Evolutionary conservation across 371 early-diverging fungal genomes (phyloP).

Genomic region (Mortierella sp.): DNA sequence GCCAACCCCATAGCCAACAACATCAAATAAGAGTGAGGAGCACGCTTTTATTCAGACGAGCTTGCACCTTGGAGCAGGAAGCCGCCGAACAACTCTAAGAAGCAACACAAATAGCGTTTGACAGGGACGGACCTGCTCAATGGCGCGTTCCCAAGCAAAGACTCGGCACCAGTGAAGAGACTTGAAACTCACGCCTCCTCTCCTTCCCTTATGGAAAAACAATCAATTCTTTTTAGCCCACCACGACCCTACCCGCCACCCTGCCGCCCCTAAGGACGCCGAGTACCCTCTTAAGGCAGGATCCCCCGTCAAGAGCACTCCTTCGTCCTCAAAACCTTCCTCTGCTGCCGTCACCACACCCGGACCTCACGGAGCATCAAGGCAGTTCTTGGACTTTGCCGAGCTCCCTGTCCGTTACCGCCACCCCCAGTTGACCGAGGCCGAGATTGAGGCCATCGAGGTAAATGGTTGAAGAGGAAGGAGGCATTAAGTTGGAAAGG

Average conservation of each 20-base stretch:
- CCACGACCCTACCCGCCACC: slow-evolving; percentile 25
- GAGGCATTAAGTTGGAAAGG: neutral
- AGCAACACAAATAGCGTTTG: too few relatives aligned
- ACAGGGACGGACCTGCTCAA: too few relatives aligned
- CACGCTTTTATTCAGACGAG: too few relatives aligned
- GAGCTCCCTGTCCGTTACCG: slow-evolving; percentile 62
- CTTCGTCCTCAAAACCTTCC: slow-evolving; percentile 22
- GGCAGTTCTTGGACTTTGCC: slow-evolving; percentile 53
- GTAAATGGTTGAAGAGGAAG: slow-evolving; percentile 12
- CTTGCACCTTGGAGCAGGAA: too few relatives aligned
- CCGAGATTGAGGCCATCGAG: slow-evolving; percentile 70
- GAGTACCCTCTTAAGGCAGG: slow-evolving; percentile 28
- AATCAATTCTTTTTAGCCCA: slow-evolving; percentile 4
- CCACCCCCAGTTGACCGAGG: slow-evolving; percentile 59
- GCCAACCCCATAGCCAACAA: too few relatives aligned
- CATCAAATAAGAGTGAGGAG: too few relatives aligned
- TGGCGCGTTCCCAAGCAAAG: too few relatives aligned
- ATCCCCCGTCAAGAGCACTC: neutral
- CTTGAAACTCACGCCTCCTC: neutral
- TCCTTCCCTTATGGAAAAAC: neutral
- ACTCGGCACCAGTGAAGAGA: neutral
- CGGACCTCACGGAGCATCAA: slow-evolving; percentile 33
- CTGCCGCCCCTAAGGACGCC: slow-evolving; percentile 31
- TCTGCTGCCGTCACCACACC: slow-evolving; percentile 17
- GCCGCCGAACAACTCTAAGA: too few relatives aligned